Percentiles rank a stretch among this genome's conserved stretches.
These are phyloP conservation scores for Ustilago loliicola DNA, from an alignment of 1,284 basidiomycete species.

Conservation along the genomic window DNA sequence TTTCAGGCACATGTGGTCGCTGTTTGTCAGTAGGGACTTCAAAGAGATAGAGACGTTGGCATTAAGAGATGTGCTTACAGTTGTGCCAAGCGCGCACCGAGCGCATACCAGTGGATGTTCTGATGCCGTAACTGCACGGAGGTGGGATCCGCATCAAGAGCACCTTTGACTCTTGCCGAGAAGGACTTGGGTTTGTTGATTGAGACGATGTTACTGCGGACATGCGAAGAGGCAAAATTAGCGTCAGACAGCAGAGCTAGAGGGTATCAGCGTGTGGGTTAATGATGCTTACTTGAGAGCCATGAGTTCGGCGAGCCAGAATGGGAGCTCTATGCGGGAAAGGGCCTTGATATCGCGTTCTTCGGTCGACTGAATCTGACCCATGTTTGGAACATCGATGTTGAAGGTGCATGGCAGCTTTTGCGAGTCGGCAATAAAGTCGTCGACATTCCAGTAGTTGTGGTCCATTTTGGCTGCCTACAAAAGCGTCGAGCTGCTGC, in stretches of 20 bases:
- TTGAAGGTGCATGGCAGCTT: slow-evolving; percentile 65
- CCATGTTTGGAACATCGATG: slow-evolving; percentile 65
- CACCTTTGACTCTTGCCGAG: slow-evolving; percentile 58
- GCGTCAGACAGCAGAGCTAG: too few relatives aligned
- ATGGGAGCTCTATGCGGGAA: slow-evolving; percentile 65
- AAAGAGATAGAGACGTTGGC: neutral
- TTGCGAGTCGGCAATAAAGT: slow-evolving; percentile 63
- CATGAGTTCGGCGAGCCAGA: slow-evolving; percentile 67
- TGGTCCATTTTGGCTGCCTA: slow-evolving; percentile 54
- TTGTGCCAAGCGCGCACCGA: slow-evolving; percentile 61
- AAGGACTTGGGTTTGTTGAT: slow-evolving; percentile 65
- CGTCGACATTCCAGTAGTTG: slow-evolving; percentile 66
- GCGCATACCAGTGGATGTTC: slow-evolving; percentile 66
- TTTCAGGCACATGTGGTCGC: neutral
- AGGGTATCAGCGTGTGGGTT: too few relatives aligned
- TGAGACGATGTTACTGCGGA: slow-evolving; percentile 58
- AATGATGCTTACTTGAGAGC: slow-evolving; percentile 59
- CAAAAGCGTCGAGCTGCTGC: neutral
- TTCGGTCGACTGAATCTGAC: slow-evolving; percentile 61
- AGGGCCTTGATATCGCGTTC: slow-evolving; percentile 60
- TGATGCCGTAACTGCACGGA: slow-evolving; percentile 63
- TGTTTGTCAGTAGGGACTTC: neutral
- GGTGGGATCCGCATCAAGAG: slow-evolving; percentile 62
- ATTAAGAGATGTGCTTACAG: slow-evolving; percentile 35
- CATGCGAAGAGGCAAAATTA: neutral